Evolutionary conservation across 148 eudicot genomes (phyloP), one percentile per base, ranked within the genome.

Genomic region (Hydrangea macrophylla): DNA sequence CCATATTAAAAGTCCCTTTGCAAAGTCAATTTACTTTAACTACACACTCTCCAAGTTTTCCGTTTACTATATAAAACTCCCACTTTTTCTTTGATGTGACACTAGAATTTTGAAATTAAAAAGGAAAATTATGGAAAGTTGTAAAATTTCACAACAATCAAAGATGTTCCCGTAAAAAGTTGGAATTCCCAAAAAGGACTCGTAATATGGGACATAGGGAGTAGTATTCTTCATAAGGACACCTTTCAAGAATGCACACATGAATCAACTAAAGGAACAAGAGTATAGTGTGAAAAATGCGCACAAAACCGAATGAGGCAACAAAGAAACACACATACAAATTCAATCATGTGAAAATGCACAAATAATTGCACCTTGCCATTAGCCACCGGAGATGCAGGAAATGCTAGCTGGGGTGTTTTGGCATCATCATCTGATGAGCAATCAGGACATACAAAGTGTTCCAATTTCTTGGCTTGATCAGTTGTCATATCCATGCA

Each of bases 401-500:
- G 48, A 62, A 23, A 17, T 17, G 33, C 32, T 12, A 50, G 33
- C 33, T 51, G 56, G 32, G 74, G 54, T 48, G 30, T 78, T 31
- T 78, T 78, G 33, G 22, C 42, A 42, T 65, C 75, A 27, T 35
- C 62, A 60, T 61, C 67, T 26, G 66, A 59, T 70, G 45, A n/a
- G 61, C 79, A 77, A 17, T 80, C 78, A 45, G 70, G 30, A 62
- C 83, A 80, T 36, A 61, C 5, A 42, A 73, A 80, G 55, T 50
- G 56, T 20, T 67, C 80, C 9, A 80, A 48, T 48, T 33, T 54
- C 30, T 76, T 80, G 37, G 80, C 83, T 44, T 69, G 50, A 35
- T 70, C 83, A 44, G 42, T 48, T 6, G 75, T 73, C 77, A 80
- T 69, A 12, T 69, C 61, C 50, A 80, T 64, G 73, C 83, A 80